These are phyloP conservation scores for Sporothrix inflata DNA, from an alignment of 2,329 filamentous ascomycete species.

Conservation along the genomic window DNA sequence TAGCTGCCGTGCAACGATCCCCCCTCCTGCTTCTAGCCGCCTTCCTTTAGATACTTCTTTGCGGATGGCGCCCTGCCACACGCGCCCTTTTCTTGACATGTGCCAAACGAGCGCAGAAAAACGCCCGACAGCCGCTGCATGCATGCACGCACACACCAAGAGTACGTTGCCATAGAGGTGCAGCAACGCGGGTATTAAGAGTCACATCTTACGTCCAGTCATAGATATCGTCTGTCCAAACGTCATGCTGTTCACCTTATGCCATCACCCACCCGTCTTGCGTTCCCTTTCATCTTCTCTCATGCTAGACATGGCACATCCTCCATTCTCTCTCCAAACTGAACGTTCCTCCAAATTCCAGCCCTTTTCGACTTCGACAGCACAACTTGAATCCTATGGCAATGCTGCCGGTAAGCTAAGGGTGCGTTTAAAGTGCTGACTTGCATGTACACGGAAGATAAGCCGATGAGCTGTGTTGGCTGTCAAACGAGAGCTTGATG, in stretches of 20 bases:
- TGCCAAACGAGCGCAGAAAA: not conserved
- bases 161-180: not conserved
- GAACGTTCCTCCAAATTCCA: too few relatives aligned
- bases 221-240: not conserved
- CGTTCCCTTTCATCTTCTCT: not conserved
- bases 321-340: too few relatives aligned
- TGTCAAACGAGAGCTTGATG: too few relatives aligned
- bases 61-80: not conserved
- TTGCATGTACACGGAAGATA: too few relatives aligned
- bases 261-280: not conserved
- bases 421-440: not conserved
- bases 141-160: not conserved
- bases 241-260: not conserved
- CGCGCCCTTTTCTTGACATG: slow-evolving; percentile 25
- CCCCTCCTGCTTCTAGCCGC: not conserved
- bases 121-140: not conserved
- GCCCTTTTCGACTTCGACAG: too few relatives aligned
- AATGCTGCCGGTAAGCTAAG: too few relatives aligned
- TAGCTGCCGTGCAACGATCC: not conserved
- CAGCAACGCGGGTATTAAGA: not conserved
- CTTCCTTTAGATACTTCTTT: not conserved
- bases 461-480: too few relatives aligned
- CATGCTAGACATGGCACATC: not conserved
- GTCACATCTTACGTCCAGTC: not conserved
- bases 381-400: too few relatives aligned